A percentile compares a stretch with the other conserved stretches of the same genome.
Conservation (phyloP, 768 basidiomycete species). For the Sarcomyxa edulis region DNA sequence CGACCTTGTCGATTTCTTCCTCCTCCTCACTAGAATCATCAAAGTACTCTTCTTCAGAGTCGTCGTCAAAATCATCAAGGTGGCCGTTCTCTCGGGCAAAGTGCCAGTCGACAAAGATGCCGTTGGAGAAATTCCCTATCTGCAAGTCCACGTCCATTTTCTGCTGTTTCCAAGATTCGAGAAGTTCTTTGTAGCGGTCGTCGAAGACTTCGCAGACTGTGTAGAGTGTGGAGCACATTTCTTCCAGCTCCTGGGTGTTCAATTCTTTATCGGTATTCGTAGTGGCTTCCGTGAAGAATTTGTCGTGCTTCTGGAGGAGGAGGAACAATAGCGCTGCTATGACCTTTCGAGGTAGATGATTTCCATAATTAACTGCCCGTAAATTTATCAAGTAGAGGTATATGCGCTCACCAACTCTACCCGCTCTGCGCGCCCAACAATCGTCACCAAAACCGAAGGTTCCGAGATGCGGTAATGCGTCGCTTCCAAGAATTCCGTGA, state of each 20-base stretch:
- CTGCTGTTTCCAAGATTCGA: conserved; percentile 5
- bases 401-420: conserved; percentile 2
- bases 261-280: not conserved
- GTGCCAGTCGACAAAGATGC: conserved; percentile 3
- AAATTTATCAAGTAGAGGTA: not conserved
- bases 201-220: conserved; percentile 1
- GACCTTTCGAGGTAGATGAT: not conserved
- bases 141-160: conserved; percentile 4
- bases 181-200: conserved; percentile 1
- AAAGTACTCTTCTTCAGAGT: conserved; percentile 1
- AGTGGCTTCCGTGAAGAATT: not conserved
- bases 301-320: not conserved
- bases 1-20: not conserved
- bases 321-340: conserved; percentile 2
- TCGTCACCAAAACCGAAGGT: conserved; percentile 1
- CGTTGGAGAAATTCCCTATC: conserved; percentile 3
- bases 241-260: not conserved
- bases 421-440: conserved; percentile 2
- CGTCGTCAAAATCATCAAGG: conserved; percentile 5
- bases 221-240: conserved; percentile 2
- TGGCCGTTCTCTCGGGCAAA: no score
- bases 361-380: not conserved
- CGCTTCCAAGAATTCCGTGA: not conserved
- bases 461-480: conserved; percentile 5
- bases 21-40: not conserved